Evolutionary conservation across 352 stramenopile genomes (phyloP), one percentile per base, ranked within the genome.

Genomic region (Plasmopara muralis): DNA sequence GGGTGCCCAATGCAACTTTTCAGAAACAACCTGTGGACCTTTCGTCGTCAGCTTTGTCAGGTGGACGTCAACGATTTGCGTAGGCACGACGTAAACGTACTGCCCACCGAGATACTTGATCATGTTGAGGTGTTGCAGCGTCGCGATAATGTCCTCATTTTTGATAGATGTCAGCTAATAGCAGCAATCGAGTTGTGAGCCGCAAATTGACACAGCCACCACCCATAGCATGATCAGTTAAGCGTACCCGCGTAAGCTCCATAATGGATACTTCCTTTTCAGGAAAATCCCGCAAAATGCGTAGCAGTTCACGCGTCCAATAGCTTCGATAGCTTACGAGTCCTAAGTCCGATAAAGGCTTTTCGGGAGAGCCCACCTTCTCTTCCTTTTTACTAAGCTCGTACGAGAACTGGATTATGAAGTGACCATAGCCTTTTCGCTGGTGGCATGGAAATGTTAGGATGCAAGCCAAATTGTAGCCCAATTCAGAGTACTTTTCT

Each of bases 381-480:
- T 91, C 83, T 72, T 99, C 97, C 39, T 95, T 89, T 73, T 99
- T 99, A 60, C 90, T 97, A 14, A 99, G 79, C 71, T 99, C 97
- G 75, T 99, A 99, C 9, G 88, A 98, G 43, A 99, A 92, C 53
- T 91, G 95, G 64, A 99, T 99, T 57, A 99, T 97, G 57, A 99
- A 99, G 70, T 98, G 99, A 40, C 97, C 97, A 71, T 99, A 99
- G 30, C 97, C 97, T 60, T 96, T 95, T 45, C 97, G 90, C 73
- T 99, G 97, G 66, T 98, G 97, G 67, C 97, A 97, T 14, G 97
- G 97, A 67, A 99, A 98, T 10, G 96, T 99, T 28, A 99, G 81
- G 61, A 99, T 99, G 70, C 97, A 99, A 30, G 97, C 97, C 31
- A 99, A 70, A 68, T 99, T 99, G 77, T 99, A 99, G 5, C 97